phyloP scores from a whole-genome alignment of 345 rosid genomes.

The Ceriops decandra region DNA sequence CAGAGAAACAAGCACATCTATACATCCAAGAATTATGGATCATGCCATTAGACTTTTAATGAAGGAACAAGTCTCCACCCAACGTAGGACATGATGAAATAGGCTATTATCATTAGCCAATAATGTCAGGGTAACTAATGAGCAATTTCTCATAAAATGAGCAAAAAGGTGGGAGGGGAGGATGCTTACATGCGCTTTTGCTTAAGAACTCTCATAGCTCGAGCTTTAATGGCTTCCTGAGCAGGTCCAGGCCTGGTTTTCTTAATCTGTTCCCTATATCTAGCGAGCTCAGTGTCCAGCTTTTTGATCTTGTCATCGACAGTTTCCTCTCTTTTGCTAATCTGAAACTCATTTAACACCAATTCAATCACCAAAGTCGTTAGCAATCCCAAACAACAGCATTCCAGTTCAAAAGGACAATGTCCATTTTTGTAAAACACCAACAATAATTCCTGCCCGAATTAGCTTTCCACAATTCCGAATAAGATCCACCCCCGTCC shows the following conservation, averaged over 20 bases:
- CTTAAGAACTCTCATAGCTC: slow-evolving; percentile 87
- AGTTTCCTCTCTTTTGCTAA: slow-evolving; percentile 79
- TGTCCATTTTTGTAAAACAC: too few species aligned
- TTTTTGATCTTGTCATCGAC: slow-evolving; percentile 83
- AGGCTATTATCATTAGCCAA: too few species aligned
- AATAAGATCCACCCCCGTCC: too few species aligned
- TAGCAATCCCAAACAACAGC: too few species aligned
- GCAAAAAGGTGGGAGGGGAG: background rate
- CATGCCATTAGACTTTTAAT: too few species aligned
- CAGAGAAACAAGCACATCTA: too few species aligned
- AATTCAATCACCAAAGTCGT: background rate
- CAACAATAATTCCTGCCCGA: background rate
- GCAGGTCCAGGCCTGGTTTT: slow-evolving; percentile 91
- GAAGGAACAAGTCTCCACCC: too few species aligned
- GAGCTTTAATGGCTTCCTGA: slow-evolving; percentile 83
- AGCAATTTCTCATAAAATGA: background rate
- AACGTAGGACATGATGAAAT: too few species aligned
- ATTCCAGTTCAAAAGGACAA: too few species aligned
- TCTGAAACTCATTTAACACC: slow-evolving; percentile 31
- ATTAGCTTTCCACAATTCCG: background rate
- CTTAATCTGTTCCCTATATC: slow-evolving; percentile 80
- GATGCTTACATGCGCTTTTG: slow-evolving; percentile 73
- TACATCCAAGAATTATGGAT: too few species aligned
- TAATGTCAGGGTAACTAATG: background rate
- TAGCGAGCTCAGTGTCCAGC: slow-evolving; percentile 71